A percentile compares a stretch with the other conserved stretches of the same genome.
phyloP scores from a whole-genome alignment of 2,329 filamentous ascomycete species.

The Penicillium sumatraense region DNA sequence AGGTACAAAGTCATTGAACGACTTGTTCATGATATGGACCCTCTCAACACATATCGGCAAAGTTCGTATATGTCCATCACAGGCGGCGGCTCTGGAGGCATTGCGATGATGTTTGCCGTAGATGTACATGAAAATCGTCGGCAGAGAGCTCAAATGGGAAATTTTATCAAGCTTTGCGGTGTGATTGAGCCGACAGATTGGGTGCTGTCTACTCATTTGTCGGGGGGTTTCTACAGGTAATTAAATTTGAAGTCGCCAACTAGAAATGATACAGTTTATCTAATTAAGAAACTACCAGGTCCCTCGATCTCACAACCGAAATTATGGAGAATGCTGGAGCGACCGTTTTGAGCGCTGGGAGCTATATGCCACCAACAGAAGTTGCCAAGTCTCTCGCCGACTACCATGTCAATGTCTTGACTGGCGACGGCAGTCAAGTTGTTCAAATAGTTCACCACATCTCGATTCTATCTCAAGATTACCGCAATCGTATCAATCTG shows the following conservation, averaged over 20 bases:
- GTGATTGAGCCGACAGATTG: constrained; percentile 44
- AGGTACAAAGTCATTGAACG: constrained; percentile 36
- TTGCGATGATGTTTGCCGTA: constrained; percentile 46
- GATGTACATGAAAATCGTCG: constrained; percentile 48
- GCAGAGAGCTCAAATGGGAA: constrained; percentile 43
- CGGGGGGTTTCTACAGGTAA: constrained; percentile 47
- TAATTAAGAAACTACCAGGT: constrained; percentile 19
- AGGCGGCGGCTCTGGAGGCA: constrained; percentile 43
- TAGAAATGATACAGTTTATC: not conserved
- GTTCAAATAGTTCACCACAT: constrained; percentile 34
- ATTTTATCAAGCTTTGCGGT: constrained; percentile 35
- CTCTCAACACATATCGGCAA: constrained; percentile 44
- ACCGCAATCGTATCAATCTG: constrained; percentile 31
- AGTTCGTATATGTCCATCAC: constrained; percentile 48
- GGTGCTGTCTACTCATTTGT: constrained; percentile 44
- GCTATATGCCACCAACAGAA: constrained; percentile 27
- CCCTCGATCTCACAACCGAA: constrained; percentile 48
- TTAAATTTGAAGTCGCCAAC: not conserved
- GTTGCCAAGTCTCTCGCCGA: constrained; percentile 33
- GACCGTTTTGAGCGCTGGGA: constrained; percentile 44
- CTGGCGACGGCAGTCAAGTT: constrained; percentile 47
- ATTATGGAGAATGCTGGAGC: constrained; percentile 49
- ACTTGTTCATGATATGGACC: constrained; percentile 39
- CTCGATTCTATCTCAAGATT: constrained; percentile 33
- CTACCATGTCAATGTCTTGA: constrained; percentile 45